A percentile compares a stretch with the other conserved stretches of the same genome.
Evolutionary conservation across 495 filamentous ascomycete species (phyloP).

Genomic region (Sordaria brevicollis): DNA sequence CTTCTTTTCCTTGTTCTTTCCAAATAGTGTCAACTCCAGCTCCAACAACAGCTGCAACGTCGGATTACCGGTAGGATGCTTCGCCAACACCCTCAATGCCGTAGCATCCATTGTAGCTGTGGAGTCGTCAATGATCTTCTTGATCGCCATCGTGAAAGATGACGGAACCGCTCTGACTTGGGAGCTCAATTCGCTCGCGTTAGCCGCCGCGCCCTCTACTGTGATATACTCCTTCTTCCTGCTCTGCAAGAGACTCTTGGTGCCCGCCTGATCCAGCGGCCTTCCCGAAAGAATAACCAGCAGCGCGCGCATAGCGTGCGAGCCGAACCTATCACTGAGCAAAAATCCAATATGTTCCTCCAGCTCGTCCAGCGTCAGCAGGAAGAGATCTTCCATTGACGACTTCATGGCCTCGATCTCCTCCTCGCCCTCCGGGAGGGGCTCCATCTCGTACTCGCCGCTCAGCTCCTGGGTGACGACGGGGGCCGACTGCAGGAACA

Average conservation of each 20-base stretch:
- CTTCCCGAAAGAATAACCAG: slow-evolving; percentile 77
- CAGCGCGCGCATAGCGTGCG: slow-evolving; percentile 77
- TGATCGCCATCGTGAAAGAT: slow-evolving; percentile 62
- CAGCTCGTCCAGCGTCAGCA: slow-evolving; percentile 71
- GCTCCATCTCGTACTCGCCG: slow-evolving; percentile 17
- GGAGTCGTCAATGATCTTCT: slow-evolving; percentile 68
- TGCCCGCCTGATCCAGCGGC: slow-evolving; percentile 54
- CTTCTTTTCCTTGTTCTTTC: slow-evolving; percentile 44
- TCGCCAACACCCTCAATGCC: slow-evolving; percentile 67
- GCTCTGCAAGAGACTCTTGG: slow-evolving; percentile 64
- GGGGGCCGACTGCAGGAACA: slow-evolving; percentile 74
- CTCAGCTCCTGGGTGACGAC: slow-evolving; percentile 63
- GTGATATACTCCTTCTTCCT: slow-evolving; percentile 80
- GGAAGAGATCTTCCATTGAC: slow-evolving; percentile 77
- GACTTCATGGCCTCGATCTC: slow-evolving; percentile 18
- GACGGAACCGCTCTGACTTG: slow-evolving; percentile 56
- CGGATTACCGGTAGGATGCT: slow-evolving; percentile 81
- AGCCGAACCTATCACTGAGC: slow-evolving; percentile 80
- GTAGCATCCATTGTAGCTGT: slow-evolving; percentile 59
- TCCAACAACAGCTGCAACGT: slow-evolving; percentile 78
- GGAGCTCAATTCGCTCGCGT: slow-evolving; percentile 17
- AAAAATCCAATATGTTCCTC: slow-evolving; percentile 74
- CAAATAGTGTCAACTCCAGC: slow-evolving; percentile 64
- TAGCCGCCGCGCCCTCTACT: slow-evolving; percentile 29
- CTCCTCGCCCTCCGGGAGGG: slow-evolving; percentile 17